Evolutionary conservation across 1,284 basidiomycete genomes (phyloP).

Genomic region (Papiliotrema laurentii): DNA sequence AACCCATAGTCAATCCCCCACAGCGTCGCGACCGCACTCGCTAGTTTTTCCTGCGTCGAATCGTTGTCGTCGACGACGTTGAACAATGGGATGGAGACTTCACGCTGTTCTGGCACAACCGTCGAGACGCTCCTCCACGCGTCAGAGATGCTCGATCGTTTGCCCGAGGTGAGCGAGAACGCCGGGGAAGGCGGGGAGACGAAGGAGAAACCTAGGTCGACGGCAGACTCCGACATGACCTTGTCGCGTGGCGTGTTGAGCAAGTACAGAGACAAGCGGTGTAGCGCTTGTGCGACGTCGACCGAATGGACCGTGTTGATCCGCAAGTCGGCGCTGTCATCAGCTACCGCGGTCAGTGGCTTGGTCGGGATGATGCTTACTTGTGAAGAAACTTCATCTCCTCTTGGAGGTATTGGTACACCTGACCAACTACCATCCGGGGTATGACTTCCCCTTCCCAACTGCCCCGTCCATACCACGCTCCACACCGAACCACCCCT

Average conservation of each 20-base stretch:
- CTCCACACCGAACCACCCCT: slow-evolving; percentile 57
- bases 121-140: slow-evolving; percentile 32
- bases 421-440: slow-evolving; percentile 66
- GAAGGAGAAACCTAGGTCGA: slow-evolving; percentile 58
- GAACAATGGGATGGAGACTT: slow-evolving; percentile 69
- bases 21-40: slow-evolving; percentile 63
- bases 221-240: slow-evolving; percentile 55
- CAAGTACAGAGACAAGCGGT: slow-evolving; percentile 54
- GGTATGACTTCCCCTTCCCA: slow-evolving; percentile 55
- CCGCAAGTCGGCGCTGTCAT: slow-evolving; percentile 56
- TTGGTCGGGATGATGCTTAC: slow-evolving; percentile 10
- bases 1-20: slow-evolving; percentile 84
- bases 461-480: slow-evolving; percentile 36
- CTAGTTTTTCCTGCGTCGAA: slow-evolving; percentile 70
- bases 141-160: slow-evolving; percentile 24
- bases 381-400: slow-evolving; percentile 80
- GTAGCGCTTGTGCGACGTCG: slow-evolving; percentile 69
- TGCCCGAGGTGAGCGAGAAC: slow-evolving; percentile 11
- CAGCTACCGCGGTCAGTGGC: neutral
- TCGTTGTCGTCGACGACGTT: slow-evolving; percentile 79
- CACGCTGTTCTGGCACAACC: slow-evolving; percentile 55
- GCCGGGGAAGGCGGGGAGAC: slow-evolving; percentile 12
- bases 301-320: slow-evolving; percentile 73
- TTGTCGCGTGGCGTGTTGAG: slow-evolving; percentile 19
- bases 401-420: slow-evolving; percentile 75